phyloP scores from a whole-genome alignment of 345 rosid species.

The Gossypioides kirkii region DNA sequence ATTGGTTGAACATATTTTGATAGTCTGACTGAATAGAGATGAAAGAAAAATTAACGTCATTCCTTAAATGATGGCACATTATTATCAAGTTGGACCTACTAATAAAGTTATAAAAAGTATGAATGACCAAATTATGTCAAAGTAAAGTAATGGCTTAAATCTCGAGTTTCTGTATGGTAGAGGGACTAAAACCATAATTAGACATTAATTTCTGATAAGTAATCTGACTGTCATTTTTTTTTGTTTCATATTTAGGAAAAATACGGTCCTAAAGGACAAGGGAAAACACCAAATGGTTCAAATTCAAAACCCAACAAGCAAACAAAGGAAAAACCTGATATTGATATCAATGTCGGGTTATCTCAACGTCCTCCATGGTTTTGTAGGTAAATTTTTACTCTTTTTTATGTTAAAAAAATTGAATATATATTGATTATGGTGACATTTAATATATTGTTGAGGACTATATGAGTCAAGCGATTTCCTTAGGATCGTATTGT shows the following conservation, averaged over 20 bases:
- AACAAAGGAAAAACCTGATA: conserved; percentile 53
- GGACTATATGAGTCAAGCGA: neutral
- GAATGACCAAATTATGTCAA: too few relatives aligned
- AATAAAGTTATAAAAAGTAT: too few relatives aligned
- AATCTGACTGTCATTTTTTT: neutral
- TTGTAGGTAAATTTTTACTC: conserved; percentile 54
- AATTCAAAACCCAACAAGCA: conserved; percentile 57
- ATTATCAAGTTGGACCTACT: too few relatives aligned
- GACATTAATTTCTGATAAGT: neutral
- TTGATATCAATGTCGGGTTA: conserved; percentile 69
- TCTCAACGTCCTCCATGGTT: conserved; percentile 87
- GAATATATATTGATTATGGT: neutral
- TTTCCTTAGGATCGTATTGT: neutral
- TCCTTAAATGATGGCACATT: too few relatives aligned
- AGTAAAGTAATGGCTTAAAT: too few relatives aligned
- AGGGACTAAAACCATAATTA: too few relatives aligned
- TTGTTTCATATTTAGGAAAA: conserved; percentile 55
- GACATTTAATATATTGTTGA: neutral
- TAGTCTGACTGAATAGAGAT: too few relatives aligned
- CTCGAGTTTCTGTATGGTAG: too few relatives aligned
- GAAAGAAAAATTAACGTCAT: too few relatives aligned
- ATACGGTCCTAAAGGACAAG: conserved; percentile 84
- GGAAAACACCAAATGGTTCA: conserved; percentile 42
- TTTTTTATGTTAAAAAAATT: neutral
- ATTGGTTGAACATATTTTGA: too few relatives aligned